A percentile compares a stretch with the other conserved stretches of the same genome.
These are phyloP conservation scores for Talaromyces liani DNA, from an alignment of 495 filamentous ascomycete genomes.

Conservation along the genomic window DNA sequence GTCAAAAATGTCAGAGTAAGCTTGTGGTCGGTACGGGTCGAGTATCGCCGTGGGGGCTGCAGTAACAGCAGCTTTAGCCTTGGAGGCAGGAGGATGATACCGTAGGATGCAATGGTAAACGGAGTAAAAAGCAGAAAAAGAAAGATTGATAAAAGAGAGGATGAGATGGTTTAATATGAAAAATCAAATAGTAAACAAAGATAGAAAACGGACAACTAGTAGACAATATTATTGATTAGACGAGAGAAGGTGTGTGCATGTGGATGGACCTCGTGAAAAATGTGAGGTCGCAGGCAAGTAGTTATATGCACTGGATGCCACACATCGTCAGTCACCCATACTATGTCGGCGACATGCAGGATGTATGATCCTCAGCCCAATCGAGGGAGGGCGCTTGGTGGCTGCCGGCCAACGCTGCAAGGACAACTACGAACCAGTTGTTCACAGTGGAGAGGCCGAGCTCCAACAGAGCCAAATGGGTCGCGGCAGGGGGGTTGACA, in stretches of 20 bases:
- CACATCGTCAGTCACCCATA: slow-evolving; percentile 1
- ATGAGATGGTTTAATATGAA: background rate
- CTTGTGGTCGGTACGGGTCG: background rate
- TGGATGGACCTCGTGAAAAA: slow-evolving; percentile 34
- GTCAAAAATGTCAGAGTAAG: background rate
- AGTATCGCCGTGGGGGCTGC: slow-evolving; percentile 7
- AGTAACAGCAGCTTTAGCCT: background rate
- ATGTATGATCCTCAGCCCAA: slow-evolving; percentile 11
- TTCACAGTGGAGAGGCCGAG: slow-evolving; percentile 11
- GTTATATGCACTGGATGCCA: slow-evolving; percentile 16
- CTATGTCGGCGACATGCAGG: slow-evolving; percentile 6
- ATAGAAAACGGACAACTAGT: background rate
- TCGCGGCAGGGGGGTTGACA: slow-evolving; percentile 8
- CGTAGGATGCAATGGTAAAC: slow-evolving; percentile 22
- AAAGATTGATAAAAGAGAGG: slow-evolving; percentile 18
- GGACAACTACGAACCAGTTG: slow-evolving; percentile 13
- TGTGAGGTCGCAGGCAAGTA: slow-evolving; percentile 23
- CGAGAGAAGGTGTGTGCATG: slow-evolving; percentile 18
- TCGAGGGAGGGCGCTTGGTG: slow-evolving; percentile 12
- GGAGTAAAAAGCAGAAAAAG: background rate
- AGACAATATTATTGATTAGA: slow-evolving; percentile 2
- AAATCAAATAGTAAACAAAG: background rate
- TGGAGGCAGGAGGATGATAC: slow-evolving; percentile 4
- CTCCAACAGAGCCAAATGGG: slow-evolving; percentile 9
- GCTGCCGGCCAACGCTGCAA: slow-evolving; percentile 10